phyloP scores from a whole-genome alignment of 2,329 filamentous ascomycete species.

The Aspergillus thermomutatus region DNA sequence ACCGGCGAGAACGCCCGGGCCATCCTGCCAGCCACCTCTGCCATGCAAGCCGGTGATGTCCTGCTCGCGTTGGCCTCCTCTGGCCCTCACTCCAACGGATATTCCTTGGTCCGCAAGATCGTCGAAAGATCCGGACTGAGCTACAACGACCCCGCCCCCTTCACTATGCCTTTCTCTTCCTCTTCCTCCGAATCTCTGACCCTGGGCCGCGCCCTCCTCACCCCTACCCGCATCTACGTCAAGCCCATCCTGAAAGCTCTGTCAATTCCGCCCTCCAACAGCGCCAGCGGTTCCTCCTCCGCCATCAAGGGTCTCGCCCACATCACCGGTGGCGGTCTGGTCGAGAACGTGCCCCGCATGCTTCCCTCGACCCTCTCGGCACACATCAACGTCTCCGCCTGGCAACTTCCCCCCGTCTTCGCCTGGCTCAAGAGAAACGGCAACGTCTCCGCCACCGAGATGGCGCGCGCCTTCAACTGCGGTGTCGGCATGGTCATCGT shows the following conservation, averaged over 20 bases:
- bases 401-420: slow-evolving; percentile 76
- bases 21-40: slow-evolving; percentile 70
- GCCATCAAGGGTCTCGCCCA: slow-evolving; percentile 86
- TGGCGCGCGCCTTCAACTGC: slow-evolving; percentile 91
- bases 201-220: slow-evolving; percentile 74
- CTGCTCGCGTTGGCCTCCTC: slow-evolving; percentile 81
- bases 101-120: slow-evolving; percentile 91
- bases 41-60: slow-evolving; percentile 79
- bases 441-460: slow-evolving; percentile 71
- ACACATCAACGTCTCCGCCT: slow-evolving; percentile 72
- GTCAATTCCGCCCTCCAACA: slow-evolving; percentile 41
- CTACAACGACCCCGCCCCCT: slow-evolving; percentile 73
- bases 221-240: slow-evolving; percentile 92
- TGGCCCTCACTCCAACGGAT: slow-evolving; percentile 94
- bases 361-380: slow-evolving; percentile 74
- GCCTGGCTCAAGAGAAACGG: slow-evolving; percentile 74
- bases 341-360: slow-evolving; percentile 94
- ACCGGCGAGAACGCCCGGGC: slow-evolving; percentile 51
- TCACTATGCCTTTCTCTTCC: slow-evolving; percentile 70
- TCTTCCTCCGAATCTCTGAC: slow-evolving; percentile 61
- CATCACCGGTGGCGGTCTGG: slow-evolving; percentile 90
- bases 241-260: slow-evolving; percentile 70
- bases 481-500: slow-evolving; percentile 93
- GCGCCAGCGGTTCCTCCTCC: slow-evolving; percentile 42
- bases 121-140: slow-evolving; percentile 68